A percentile compares a stretch with the other conserved stretches of the same genome.
These are phyloP conservation scores for Morella rubra DNA, from an alignment of 306 rosid species.

Conservation along the genomic window DNA sequence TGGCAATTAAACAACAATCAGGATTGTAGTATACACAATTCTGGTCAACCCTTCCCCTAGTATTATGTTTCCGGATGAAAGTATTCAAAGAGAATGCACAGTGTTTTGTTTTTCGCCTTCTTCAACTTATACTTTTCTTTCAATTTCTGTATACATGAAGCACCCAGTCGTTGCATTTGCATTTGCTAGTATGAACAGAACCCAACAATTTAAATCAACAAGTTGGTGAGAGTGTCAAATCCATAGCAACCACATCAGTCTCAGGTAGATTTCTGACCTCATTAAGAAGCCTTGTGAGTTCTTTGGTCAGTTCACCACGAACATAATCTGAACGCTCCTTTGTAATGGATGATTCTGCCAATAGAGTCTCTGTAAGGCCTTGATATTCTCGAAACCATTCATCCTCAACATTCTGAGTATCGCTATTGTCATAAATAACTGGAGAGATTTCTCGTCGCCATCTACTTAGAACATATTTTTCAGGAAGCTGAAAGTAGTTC, in stretches of 20 bases:
- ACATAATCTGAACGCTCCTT: conserved; percentile 80
- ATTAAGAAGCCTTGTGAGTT: conserved; percentile 64
- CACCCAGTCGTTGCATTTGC: conserved; percentile 28
- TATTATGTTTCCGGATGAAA: background rate
- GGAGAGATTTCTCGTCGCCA: conserved; percentile 71
- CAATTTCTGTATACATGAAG: conserved; percentile 1
- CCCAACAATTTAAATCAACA: conserved; percentile 34
- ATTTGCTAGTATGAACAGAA: conserved; percentile 23
- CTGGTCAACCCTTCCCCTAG: conserved; percentile 12
- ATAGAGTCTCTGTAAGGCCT: conserved; percentile 63
- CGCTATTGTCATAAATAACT: conserved; percentile 42
- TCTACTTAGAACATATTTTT: conserved; percentile 64
- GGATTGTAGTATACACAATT: conserved; percentile 11
- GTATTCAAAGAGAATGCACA: background rate
- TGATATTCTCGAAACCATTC: conserved; percentile 86
- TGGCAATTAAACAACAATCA: conserved; percentile 17
- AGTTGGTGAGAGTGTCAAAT: conserved; percentile 60
- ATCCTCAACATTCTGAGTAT: conserved; percentile 38
- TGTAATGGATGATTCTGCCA: conserved; percentile 71
- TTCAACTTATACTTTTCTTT: background rate
- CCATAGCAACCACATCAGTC: conserved; percentile 63
- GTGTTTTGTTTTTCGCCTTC: conserved; percentile 6
- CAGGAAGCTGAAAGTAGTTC: conserved; percentile 91
- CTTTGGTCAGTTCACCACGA: conserved; percentile 63
- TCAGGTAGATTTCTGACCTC: conserved; percentile 86